Base-by-base conservation (phyloP, 1,284 basidiomycete species). In the Tausonia pullulans region DNA sequence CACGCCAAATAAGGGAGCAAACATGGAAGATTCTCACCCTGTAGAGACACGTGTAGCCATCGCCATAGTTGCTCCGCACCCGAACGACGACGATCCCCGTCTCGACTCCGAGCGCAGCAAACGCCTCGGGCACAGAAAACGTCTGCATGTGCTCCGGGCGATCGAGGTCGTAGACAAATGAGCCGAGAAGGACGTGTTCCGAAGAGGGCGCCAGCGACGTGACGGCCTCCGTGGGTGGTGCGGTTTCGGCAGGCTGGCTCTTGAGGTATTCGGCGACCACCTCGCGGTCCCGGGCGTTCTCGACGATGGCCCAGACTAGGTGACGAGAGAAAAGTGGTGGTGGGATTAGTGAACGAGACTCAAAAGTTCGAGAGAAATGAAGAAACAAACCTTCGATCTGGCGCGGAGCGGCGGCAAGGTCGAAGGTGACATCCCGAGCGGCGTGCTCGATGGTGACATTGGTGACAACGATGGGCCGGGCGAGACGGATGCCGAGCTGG, bases 361-460 rank as follows among this genome's bases (percentile, higher is more conserved):
- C 3, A 43, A 50, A 46, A 10, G 4, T 43, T 3, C n/a, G 43
- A 41, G 46, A 16, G 49, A n/a, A 46, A 46, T 6, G 3, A 59
- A 16, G 7, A 11, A 27, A 74, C 75, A 72, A 64, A 77, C 76
- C 39, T 70, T 94, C 88, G 81, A 98, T 87, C 53, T 86, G 80
- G 67, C 83, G 79, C 40, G 95, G 94, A 0, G 95, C 94, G 45
- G 85, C 85, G 16, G 83, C 78, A 71, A 87, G 79, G 71, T 93
- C 88, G 69, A 84, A 82, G 5, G 90, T 86, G 52, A 92, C 79
- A 68, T 90, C 87, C 67, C 78, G 80, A 6, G 91, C 80, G 48
- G 89, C 84, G 74, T 98, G 95, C 73, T 98, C 94, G 69, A 98
- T 82, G 10, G 88, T 89, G 63, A 98, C 77, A 68, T 89, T 87